Percentiles rank a stretch among this genome's conserved stretches.
Conservation (phyloP, 257 asterid species). For the Cruciata laevipes region DNA sequence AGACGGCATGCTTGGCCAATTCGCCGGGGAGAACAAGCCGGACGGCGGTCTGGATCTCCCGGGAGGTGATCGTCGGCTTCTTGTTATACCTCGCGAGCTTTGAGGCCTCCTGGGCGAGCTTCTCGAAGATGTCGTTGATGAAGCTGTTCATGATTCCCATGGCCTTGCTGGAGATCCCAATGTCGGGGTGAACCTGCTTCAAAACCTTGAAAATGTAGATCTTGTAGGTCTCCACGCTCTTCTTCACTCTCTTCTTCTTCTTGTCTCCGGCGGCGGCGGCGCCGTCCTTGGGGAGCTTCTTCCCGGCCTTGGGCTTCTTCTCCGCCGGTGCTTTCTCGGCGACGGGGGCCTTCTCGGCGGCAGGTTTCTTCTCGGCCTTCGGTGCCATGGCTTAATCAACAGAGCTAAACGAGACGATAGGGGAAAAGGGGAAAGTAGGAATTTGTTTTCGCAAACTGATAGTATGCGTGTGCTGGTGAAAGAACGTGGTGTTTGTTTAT, state of each 20-base stretch:
- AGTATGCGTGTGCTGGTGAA: too few relatives aligned
- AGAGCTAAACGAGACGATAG: background rate
- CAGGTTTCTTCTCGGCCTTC: conserved; percentile 32
- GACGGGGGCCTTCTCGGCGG: conserved; percentile 41
- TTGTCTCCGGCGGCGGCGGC: conserved; percentile 43
- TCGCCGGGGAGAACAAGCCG: conserved; percentile 66
- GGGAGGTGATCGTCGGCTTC: conserved; percentile 69
- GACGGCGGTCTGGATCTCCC: conserved; percentile 70
- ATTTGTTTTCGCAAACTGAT: background rate
- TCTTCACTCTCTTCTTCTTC: conserved; percentile 52
- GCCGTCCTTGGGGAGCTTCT: conserved; percentile 59
- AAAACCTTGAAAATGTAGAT: conserved; percentile 73
- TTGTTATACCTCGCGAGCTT: conserved; percentile 54
- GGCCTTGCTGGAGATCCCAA: conserved; percentile 72
- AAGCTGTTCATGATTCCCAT: conserved; percentile 83
- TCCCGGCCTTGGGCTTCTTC: conserved; percentile 64
- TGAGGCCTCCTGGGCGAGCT: conserved; percentile 50
- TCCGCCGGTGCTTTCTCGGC: conserved; percentile 51
- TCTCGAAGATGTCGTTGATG: conserved; percentile 67
- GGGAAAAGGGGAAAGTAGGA: background rate
- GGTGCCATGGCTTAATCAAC: conserved; percentile 15
- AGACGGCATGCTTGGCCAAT: conserved; percentile 62
- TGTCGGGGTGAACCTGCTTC: conserved; percentile 70
- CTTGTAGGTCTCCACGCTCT: conserved; percentile 60
- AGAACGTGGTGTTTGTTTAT: conserved; percentile 9